A percentile compares a stretch with the other conserved stretches of the same genome.
These are phyloP conservation scores for Piper betle DNA, from an alignment of 164 flowering plant genomes.

Conservation along the genomic window DNA sequence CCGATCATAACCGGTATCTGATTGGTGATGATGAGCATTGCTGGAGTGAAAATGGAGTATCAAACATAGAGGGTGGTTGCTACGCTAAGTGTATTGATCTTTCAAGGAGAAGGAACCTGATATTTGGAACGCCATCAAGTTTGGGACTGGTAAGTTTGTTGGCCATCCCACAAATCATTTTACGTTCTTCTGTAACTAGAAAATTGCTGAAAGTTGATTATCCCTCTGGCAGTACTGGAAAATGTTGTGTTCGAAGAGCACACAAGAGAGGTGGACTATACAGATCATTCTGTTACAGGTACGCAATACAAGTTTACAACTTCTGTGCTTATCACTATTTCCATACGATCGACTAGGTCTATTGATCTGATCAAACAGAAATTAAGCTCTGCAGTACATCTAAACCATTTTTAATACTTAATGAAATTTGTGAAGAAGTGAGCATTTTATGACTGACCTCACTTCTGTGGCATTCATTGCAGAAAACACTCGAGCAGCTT, in stretches of 20 bases:
- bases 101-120: slow-evolving; percentile 90
- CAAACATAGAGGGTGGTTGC: slow-evolving; percentile 97
- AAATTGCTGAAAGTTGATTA: neutral
- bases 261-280: slow-evolving; percentile 70
- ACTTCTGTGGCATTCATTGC: slow-evolving; percentile 11
- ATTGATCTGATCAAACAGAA: neutral
- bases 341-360: neutral
- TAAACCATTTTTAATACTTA: neutral
- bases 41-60: slow-evolving; percentile 96
- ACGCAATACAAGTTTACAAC: neutral
- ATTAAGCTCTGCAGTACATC: neutral
- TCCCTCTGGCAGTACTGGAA: slow-evolving; percentile 58
- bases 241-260: slow-evolving; percentile 98
- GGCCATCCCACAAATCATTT: neutral
- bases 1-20: slow-evolving; percentile 77
- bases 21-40: slow-evolving; percentile 99
- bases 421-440: neutral
- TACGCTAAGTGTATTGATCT: slow-evolving; percentile 96
- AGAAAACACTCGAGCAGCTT: slow-evolving; percentile 97
- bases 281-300: slow-evolving; percentile 97
- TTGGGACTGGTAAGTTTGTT: slow-evolving; percentile 63
- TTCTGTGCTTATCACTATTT: neutral
- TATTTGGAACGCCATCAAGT: slow-evolving; percentile 95
- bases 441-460: neutral
- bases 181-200: too few relatives aligned